Evolutionary conservation across 192 early-diverging fungal genomes (phyloP).

Genomic region (Linnemannia zychae): DNA sequence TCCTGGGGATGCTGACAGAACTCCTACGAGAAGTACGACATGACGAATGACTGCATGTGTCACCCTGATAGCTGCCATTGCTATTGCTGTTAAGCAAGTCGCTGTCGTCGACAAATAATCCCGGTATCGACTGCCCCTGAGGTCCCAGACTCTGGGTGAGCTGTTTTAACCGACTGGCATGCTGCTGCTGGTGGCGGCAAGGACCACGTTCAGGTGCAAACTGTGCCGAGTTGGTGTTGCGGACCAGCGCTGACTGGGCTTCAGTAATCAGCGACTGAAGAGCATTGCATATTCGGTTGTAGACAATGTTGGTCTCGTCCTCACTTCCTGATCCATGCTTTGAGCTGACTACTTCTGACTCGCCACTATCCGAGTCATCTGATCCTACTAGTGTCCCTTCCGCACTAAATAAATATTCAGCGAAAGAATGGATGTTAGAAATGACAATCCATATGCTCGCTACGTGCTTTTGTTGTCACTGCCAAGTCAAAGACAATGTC

Average conservation of each 20-base stretch:
- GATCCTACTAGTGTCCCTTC: conserved; percentile 48
- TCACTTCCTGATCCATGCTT: conserved; percentile 36
- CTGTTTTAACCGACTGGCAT: background rate
- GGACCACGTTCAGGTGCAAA: background rate
- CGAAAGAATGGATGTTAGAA: background rate
- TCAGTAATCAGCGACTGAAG: conserved; percentile 43
- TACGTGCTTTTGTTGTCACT: background rate
- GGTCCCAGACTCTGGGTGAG: background rate
- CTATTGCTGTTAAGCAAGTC: conserved; percentile 5
- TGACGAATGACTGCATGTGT: conserved; percentile 10
- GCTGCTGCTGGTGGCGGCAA: background rate
- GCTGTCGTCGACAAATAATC: conserved; percentile 13
- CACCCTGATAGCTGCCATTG: background rate
- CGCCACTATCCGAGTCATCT: conserved; percentile 33
- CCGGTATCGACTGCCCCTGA: background rate
- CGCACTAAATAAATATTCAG: conserved; percentile 27
- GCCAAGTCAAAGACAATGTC: background rate
- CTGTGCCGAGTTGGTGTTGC: conserved; percentile 7
- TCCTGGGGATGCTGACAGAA: background rate
- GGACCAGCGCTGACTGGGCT: conserved; percentile 34
- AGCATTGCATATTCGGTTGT: conserved; percentile 47
- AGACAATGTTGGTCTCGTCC: conserved; percentile 47
- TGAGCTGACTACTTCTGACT: conserved; percentile 30
- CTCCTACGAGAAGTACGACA: conserved; percentile 19
- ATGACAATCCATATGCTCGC: background rate